A percentile compares a stretch with the other conserved stretches of the same genome.
phyloP scores from a whole-genome alignment of 768 basidiomycete genomes.

The Thelephora aurantiotincta region DNA sequence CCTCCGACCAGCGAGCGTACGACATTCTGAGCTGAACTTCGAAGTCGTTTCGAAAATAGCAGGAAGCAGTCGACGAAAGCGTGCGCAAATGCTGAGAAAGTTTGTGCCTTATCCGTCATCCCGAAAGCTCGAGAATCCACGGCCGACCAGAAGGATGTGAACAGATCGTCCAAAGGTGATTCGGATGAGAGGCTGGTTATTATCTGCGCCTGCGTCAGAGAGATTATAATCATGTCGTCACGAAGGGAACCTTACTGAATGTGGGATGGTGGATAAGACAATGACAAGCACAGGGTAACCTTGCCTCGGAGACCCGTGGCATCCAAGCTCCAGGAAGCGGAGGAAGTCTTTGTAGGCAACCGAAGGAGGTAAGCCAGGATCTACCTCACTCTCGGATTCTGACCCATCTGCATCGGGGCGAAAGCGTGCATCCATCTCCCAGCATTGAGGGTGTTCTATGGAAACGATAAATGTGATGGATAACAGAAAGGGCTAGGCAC shows the following conservation, averaged over 20 bases:
- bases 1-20: conserved; percentile 3
- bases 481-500: background rate
- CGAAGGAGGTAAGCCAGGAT: conserved; percentile 13
- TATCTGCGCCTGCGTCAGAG: conserved; percentile 18
- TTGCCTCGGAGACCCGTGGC: conserved; percentile 61
- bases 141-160: conserved; percentile 74
- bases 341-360: conserved; percentile 60
- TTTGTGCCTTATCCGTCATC: conserved; percentile 21
- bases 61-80: conserved; percentile 58
- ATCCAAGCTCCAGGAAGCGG: conserved; percentile 64
- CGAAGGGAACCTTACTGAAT: conserved; percentile 29
- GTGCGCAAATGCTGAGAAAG: conserved; percentile 51
- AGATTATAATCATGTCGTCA: background rate
- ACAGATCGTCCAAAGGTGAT: conserved; percentile 34
- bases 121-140: conserved; percentile 53
- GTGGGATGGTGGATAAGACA: conserved; percentile 69
- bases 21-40: conserved; percentile 10
- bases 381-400: conserved; percentile 12
- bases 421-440: conserved; percentile 32
- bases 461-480: background rate
- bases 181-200: conserved; percentile 7
- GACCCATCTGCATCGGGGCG: conserved; percentile 17
- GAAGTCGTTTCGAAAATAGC: conserved; percentile 36
- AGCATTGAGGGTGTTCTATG: conserved; percentile 50
- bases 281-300: conserved; percentile 78